A percentile compares a stretch with the other conserved stretches of the same genome.
These are phyloP conservation scores for Mycena rebaudengoi DNA, from an alignment of 768 basidiomycete species.

Conservation along the genomic window DNA sequence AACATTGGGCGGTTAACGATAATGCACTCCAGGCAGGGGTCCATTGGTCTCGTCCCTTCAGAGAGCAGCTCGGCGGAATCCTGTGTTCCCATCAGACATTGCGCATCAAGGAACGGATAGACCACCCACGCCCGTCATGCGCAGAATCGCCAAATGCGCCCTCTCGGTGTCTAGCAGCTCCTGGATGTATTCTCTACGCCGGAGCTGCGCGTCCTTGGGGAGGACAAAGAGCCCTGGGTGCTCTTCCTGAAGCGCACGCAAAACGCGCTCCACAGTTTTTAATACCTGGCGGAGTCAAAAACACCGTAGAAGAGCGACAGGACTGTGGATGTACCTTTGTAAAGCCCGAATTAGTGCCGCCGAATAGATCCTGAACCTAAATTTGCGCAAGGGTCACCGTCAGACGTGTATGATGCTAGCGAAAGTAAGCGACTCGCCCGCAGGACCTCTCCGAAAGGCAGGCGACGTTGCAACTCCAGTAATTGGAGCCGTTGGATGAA, in stretches of 20 bases:
- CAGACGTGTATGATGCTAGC: too few relatives aligned
- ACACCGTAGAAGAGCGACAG: background rate
- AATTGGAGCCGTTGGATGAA: slow-evolving; percentile 47
- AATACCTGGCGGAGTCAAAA: slow-evolving; percentile 36
- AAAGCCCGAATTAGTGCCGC: slow-evolving; percentile 40
- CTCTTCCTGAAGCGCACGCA: slow-evolving; percentile 43
- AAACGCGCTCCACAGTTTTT: slow-evolving; percentile 43
- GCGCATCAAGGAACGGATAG: background rate
- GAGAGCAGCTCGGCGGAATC: slow-evolving; percentile 42
- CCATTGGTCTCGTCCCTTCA: slow-evolving; percentile 17
- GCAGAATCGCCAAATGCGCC: slow-evolving; percentile 37
- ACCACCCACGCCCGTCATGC: slow-evolving; percentile 39
- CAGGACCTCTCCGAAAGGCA: slow-evolving; percentile 51
- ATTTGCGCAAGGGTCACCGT: background rate
- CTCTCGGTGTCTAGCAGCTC: slow-evolving; percentile 45
- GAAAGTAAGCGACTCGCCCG: slow-evolving; percentile 13
- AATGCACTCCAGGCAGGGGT: slow-evolving; percentile 34
- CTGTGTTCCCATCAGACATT: slow-evolving; percentile 27
- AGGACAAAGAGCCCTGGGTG: slow-evolving; percentile 46
- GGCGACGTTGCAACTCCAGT: slow-evolving; percentile 41
- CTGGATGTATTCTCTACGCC: slow-evolving; percentile 35
- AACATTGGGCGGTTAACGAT: slow-evolving; percentile 28
- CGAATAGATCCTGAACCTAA: slow-evolving; percentile 43
- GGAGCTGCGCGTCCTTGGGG: slow-evolving; percentile 34
- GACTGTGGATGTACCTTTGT: slow-evolving; percentile 39